A percentile compares a stretch with the other conserved stretches of the same genome.
Conservation (phyloP, 108 stramenopile genomes). For the Thalassiosira profunda region DNA sequence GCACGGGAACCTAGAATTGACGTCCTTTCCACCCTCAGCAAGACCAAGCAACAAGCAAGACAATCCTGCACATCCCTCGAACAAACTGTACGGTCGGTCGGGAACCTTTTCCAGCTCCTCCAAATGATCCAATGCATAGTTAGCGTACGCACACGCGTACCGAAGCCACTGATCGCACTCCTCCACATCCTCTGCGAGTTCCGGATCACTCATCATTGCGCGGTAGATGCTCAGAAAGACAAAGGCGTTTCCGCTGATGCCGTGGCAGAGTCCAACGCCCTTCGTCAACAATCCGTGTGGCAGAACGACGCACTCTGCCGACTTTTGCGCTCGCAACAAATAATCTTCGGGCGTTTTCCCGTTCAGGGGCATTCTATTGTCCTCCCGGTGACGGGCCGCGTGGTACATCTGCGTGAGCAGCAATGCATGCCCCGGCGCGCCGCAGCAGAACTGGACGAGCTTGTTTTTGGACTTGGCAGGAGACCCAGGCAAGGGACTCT, state of each 20-base stretch:
- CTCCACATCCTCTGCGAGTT: not conserved
- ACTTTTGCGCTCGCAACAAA: constrained; percentile 43
- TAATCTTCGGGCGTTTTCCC: constrained; percentile 35
- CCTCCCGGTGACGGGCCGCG: too few relatives aligned
- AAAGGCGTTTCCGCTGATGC: constrained; percentile 75
- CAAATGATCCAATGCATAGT: constrained; percentile 41
- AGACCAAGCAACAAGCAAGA: constrained; percentile 20
- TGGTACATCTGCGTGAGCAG: constrained; percentile 42
- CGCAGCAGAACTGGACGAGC: constrained; percentile 84
- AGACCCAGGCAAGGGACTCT: not conserved
- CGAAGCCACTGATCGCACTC: constrained; percentile 25
- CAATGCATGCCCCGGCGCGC: constrained; percentile 66
- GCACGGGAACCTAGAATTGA: constrained; percentile 43
- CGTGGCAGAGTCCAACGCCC: constrained; percentile 81
- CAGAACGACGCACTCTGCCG: constrained; percentile 59
- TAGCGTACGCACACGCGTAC: constrained; percentile 29
- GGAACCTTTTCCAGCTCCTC: constrained; percentile 25
- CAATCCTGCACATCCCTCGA: constrained; percentile 61
- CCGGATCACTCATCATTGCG: not conserved
- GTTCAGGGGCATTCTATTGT: too few relatives aligned
- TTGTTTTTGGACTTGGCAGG: constrained; percentile 25
- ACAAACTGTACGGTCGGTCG: constrained; percentile 57
- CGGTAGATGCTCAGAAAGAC: constrained; percentile 58
- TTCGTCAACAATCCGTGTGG: constrained; percentile 60
- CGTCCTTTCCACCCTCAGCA: not conserved